Base-by-base conservation (phyloP, 176 grass and related monocot genomes). In the Stipa capillata region DNA sequence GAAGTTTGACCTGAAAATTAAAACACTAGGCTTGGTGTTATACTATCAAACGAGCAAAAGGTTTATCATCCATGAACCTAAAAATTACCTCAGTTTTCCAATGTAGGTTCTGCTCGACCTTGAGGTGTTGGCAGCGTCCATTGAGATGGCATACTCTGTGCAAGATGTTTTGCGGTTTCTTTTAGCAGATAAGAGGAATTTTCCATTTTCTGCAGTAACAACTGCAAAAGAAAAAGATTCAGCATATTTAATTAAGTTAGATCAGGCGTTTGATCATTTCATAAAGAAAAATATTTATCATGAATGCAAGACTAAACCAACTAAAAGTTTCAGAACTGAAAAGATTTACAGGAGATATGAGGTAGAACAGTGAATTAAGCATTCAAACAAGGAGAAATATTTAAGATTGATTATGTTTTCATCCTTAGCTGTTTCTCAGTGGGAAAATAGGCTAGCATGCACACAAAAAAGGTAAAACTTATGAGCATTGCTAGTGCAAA, bases 141-240 rank as follows among this genome's bases (percentile, higher is more conserved):
- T 91, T 17, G 97, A 99, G 57, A 99, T 89, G 65, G 88, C 85
- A 75, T 99, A 99, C 85, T 99, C 97, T 0, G 97, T 99, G 79
- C 84, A 86, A 54, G 97, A 96, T 17, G 97, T 86, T 49, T 84
- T 93, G 53, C 97, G 90, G 31, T 85, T 85, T 80, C 92, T 86
- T 88, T 87, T 99, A 12, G 97, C 97, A 4, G 97, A 93, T 44
- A 99, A 50, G 37, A 96, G 86, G 37, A 99, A 96, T 61, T 99
- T 99, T 2, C 92, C 92, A 69, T 74, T 93, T 87, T 99, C 97
- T 20, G 84, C 85, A 33, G 93, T 85, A 67, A 93, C 97, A 74
- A 85, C 97, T 99, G 76, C 50, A 61, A 55, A 15, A 23, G 53
- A 73, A 64, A 18, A 49, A 35, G 9, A 79, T 77, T 77, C 15